Evolutionary conservation across 2,329 filamentous ascomycete species (phyloP), one percentile per base, ranked within the genome.

Genomic region (Xylaria sp.): DNA sequence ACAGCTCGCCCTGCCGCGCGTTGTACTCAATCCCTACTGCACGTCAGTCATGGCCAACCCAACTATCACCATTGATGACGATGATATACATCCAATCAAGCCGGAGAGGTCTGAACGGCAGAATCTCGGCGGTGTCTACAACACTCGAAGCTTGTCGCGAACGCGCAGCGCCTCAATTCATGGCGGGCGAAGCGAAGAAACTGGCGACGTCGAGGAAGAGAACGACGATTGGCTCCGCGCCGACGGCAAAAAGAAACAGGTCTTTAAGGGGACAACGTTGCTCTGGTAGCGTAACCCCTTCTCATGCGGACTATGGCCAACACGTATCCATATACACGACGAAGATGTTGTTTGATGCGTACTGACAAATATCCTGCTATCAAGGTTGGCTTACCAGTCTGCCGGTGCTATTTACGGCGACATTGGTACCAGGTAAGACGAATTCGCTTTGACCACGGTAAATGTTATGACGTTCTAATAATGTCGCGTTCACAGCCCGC

Each of bases 341-440:
- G 12, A 25, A 23, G 34, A n/a, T 18, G 32, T 15, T 63, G 44
- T 65, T 63, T 51, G n/a, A 39, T 51, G 39, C 44, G 25, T 46
- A 48, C 48, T 57, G 48, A 70, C 56, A 34, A 51, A 57, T 20
- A 55, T 18, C 18, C 20, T 32, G 41, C 13, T 28, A 55, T 73
- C 34, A 70, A 80, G 87, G 85, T 83, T 90, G 52, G 86, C 89
- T 28, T 91, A 90, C 76, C 89, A 91, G 78, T 88, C 86, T 2
- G 87, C 85, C 37, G 90, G 90, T 60, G 88, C 90, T 50, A 91
- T 92, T 60, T 92, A 92, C 70, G 90, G 90, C 28, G 90, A 92
- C 72, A 91, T 92, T 74, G 90, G 89, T 66, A 86, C 84, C 23
- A 77, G 75, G 78, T 78, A 56, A 63, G 62, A 55, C 41, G 66